Evolutionary conservation across 2,329 filamentous ascomycete genomes (phyloP).

Genomic region (Paraconiothyrium brasiliense): DNA sequence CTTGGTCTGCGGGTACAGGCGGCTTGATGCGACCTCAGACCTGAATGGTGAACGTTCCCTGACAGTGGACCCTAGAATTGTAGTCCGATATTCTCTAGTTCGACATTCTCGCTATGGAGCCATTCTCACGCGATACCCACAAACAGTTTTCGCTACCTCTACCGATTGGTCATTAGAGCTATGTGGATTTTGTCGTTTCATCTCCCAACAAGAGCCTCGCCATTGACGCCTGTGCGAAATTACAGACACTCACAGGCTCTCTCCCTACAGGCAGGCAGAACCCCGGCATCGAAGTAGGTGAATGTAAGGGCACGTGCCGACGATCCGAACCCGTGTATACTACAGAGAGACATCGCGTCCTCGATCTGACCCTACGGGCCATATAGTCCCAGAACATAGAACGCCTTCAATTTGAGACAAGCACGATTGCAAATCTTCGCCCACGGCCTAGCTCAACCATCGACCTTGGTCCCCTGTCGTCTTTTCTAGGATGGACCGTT

Average conservation of each 20-base stretch:
- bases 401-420: no score
- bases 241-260: background rate
- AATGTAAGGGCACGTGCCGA: conserved; percentile 5
- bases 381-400: no score
- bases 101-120: background rate
- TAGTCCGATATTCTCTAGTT: background rate
- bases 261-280: background rate
- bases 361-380: background rate
- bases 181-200: background rate
- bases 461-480: no score
- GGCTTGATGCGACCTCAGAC: background rate
- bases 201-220: background rate
- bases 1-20: conserved; percentile 3
- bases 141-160: background rate
- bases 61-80: background rate
- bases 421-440: no score
- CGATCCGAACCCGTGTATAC: background rate
- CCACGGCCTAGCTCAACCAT: no score
- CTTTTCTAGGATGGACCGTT: no score
- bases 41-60: background rate
- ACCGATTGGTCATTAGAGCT: background rate
- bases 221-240: background rate
- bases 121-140: conserved; percentile 5
- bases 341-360: background rate
- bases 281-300: background rate